Evolutionary conservation across 495 filamentous ascomycete species (phyloP).

Genomic region (Chaetomium tenue): DNA sequence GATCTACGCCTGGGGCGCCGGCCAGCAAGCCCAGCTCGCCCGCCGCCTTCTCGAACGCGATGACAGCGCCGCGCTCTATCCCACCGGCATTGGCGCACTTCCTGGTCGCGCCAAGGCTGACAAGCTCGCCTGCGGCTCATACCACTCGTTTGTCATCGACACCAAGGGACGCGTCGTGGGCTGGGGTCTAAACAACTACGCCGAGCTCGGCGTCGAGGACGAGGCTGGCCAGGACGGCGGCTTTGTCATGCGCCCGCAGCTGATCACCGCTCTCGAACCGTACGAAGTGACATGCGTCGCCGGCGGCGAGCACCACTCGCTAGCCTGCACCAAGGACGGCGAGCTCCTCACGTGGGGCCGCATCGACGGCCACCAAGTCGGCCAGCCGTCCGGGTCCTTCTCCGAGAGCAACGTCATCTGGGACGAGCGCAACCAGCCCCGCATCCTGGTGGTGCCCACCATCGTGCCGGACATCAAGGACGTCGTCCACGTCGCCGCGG

Average conservation of each 20-base stretch:
- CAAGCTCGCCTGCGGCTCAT: constrained; percentile 60
- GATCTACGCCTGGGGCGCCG: constrained; percentile 69
- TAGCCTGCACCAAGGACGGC: constrained; percentile 61
- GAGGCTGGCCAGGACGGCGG: constrained; percentile 66
- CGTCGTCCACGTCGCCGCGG: constrained; percentile 46
- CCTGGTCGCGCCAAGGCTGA: constrained; percentile 55
- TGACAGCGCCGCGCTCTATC: constrained; percentile 57
- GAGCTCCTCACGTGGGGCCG: constrained; percentile 68
- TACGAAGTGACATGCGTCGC: constrained; percentile 54
- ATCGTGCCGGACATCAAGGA: constrained; percentile 30
- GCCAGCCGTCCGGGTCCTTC: constrained; percentile 52
- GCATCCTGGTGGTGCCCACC: constrained; percentile 58
- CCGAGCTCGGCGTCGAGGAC: constrained; percentile 67
- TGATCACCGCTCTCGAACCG: constrained; percentile 51
- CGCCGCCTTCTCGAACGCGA: constrained; percentile 64
- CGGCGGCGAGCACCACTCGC: constrained; percentile 68
- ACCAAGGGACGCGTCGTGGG: constrained; percentile 67
- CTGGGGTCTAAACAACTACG: constrained; percentile 89
- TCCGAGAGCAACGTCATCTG: constrained; percentile 56
- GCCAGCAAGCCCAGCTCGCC: constrained; percentile 74
- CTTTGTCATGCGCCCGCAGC: constrained; percentile 45
- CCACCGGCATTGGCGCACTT: constrained; percentile 64
- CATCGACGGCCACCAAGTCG: constrained; percentile 61
- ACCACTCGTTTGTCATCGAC: constrained; percentile 76
- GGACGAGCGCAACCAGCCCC: constrained; percentile 53